Conservation (phyloP, 2,329 filamentous ascomycete genomes). For the Xylariales sp. region DNA sequence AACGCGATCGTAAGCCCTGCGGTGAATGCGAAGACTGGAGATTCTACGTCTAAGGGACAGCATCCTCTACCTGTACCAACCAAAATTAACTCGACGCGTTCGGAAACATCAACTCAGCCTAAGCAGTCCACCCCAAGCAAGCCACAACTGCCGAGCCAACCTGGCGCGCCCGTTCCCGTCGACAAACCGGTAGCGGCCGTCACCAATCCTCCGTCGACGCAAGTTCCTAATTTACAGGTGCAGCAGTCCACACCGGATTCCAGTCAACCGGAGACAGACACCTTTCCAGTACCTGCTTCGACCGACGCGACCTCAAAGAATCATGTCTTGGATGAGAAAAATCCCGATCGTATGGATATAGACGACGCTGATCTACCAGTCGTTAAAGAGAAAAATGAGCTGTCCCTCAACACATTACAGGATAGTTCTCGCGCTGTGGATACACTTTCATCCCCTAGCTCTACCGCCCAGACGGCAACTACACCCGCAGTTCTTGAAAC, state of each 20-base stretch:
- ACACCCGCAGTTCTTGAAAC: conserved; percentile 65
- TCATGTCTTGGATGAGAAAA: not conserved
- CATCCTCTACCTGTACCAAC: not conserved
- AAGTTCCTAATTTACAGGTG: no score
- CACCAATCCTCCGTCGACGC: no score
- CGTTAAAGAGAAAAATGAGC: not conserved
- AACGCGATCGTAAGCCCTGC: not conserved
- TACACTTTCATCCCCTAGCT: conserved; percentile 51
- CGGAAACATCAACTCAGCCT: not conserved
- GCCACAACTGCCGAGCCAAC: not conserved
- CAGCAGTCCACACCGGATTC: no score
- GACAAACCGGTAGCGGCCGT: no score
- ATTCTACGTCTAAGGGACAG: not conserved
- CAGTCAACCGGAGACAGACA: no score
- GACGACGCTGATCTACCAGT: not conserved
- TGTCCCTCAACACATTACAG: conserved; percentile 7
- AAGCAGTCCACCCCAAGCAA: not conserved
- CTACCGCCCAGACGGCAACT: conserved; percentile 68
- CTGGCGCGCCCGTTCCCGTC: no score
- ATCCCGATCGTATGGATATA: not conserved
- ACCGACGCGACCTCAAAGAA: no score
- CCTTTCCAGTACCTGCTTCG: no score
- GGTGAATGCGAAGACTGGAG: not conserved
- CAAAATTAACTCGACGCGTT: not conserved
- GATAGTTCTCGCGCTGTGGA: conserved; percentile 37